Evolutionary conservation across 2,329 filamentous ascomycete genomes (phyloP), one percentile per base, ranked within the genome.

Genomic region (Colletotrichum viniferum): DNA sequence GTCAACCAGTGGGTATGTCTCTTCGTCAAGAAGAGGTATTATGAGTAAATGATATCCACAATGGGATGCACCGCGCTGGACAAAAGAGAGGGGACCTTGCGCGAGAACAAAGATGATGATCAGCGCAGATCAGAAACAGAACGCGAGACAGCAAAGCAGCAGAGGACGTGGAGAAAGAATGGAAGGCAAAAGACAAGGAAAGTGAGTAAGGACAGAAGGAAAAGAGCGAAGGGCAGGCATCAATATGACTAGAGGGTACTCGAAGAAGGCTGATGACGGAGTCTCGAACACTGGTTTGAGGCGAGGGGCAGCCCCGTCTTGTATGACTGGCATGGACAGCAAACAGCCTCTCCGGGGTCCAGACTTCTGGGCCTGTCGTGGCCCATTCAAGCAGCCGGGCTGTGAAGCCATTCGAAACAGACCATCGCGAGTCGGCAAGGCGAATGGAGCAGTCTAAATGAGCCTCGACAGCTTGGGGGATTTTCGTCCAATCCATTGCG

Each of bases 391-490:
- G 28, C 55, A 65, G 72, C 62, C 68, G 58, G 73, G 63, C 72
- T 69, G 62, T 75, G 68, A 77, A 64, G 69, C 69, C 58, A 69
- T 76, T 69, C 63, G 73, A 76, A 76, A 76, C 73, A 69, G 61
- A 26, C 58, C 56, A 48, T 52, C 58, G 28, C 56, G 69, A 43
- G 26, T 69, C 64, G 73, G 34, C 63, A 26, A 69, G 58, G 64
- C 16, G 58, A 55, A 67, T 43, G 64, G 56, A 61, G 58, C 32
- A 69, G 24, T 58, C 55, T 64, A 36, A 30, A 64, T 64, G 73
- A 73, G 64, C 48, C 61, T 71, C 43, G 36, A 21, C 32, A 71
- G 52, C 52, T 74, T 74, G 71, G 65, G 52, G 52, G 34, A 32
- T 36, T 30, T 36, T 55, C 71, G 55, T 48, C 74, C 74, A 76